Evolutionary conservation across 176 grass and related monocot genomes (phyloP).

Genomic region (Oryza glumipatula): DNA sequence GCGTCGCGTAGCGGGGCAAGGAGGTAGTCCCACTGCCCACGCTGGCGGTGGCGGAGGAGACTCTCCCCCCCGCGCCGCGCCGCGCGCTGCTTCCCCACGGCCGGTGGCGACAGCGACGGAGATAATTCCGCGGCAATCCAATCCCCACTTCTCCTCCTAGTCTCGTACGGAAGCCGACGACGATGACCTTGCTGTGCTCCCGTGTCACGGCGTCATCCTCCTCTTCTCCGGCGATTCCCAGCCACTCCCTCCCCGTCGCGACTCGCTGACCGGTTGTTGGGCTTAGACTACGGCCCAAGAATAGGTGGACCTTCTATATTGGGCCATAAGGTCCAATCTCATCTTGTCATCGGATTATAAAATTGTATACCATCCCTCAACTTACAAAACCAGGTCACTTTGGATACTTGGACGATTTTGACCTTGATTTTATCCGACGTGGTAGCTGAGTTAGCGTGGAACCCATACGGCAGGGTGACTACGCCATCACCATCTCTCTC

Average conservation of each 20-base stretch:
- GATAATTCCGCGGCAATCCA: constrained; percentile 15
- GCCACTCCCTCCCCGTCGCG: constrained; percentile 8
- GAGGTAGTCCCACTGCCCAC: constrained; percentile 4
- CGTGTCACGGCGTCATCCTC: constrained; percentile 33
- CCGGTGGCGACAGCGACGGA: constrained; percentile 30
- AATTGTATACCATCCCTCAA: no score
- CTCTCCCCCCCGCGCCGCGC: background rate
- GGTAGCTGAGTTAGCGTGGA: no score
- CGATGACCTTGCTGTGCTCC: constrained; percentile 30
- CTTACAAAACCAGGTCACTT: no score
- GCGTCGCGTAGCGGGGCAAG: constrained; percentile 44
- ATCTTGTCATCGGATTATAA: no score
- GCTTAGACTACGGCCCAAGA: background rate
- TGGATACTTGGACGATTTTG: no score
- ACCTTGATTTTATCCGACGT: no score
- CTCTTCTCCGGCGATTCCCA: constrained; percentile 37
- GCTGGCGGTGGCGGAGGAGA: constrained; percentile 5
- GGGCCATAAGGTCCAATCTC: background rate
- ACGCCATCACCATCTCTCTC: no score
- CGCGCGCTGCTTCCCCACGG: background rate
- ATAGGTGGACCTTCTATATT: background rate
- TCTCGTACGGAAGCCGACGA: background rate
- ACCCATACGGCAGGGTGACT: no score
- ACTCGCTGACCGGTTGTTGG: background rate
- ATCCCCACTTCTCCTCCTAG: background rate